phyloP scores from a whole-genome alignment of 2,329 filamentous ascomycete genomes.

The Penicillium concentricum region DNA sequence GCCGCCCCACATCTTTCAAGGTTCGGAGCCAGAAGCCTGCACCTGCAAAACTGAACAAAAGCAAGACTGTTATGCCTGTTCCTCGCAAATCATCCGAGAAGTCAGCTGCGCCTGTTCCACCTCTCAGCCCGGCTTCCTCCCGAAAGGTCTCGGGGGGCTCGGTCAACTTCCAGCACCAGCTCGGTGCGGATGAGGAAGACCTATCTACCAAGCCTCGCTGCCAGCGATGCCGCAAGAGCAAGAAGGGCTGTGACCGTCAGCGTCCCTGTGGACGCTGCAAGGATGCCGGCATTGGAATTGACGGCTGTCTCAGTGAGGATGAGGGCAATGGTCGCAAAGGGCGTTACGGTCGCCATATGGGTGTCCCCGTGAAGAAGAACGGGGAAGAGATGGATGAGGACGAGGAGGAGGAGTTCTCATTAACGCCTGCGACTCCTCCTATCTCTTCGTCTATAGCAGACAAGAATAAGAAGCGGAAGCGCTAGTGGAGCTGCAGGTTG shows the following conservation, averaged over 20 bases:
- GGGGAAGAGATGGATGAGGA: constrained; percentile 47
- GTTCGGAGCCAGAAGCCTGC: constrained; percentile 31
- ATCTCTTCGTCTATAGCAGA: constrained; percentile 44
- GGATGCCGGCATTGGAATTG: constrained; percentile 88
- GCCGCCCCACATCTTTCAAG: constrained; percentile 40
- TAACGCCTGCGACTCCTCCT: constrained; percentile 33
- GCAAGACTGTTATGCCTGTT: constrained; percentile 37
- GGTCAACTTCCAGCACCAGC: constrained; percentile 61
- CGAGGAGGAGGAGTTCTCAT: constrained; percentile 55
- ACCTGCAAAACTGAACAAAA: constrained; percentile 30
- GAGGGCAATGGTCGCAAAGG: constrained; percentile 97
- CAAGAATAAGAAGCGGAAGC: constrained; percentile 70
- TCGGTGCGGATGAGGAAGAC: constrained; percentile 76
- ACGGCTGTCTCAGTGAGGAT: constrained; percentile 95
- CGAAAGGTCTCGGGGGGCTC: constrained; percentile 58
- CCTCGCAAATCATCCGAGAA: constrained; percentile 42
- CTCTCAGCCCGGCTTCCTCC: constrained; percentile 47
- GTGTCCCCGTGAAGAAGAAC: constrained; percentile 63
- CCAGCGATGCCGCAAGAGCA: constrained; percentile 98
- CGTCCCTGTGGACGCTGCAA: constrained; percentile 92
- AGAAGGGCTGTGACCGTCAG: constrained; percentile 97
- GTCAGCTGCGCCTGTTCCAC: constrained; percentile 19
- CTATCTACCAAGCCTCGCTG: constrained; percentile 94
- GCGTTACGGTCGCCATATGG: constrained; percentile 74
- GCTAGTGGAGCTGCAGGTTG: constrained; percentile 38